phyloP scores from a whole-genome alignment of 768 basidiomycete genomes.

The Floccularia luteovirens region DNA sequence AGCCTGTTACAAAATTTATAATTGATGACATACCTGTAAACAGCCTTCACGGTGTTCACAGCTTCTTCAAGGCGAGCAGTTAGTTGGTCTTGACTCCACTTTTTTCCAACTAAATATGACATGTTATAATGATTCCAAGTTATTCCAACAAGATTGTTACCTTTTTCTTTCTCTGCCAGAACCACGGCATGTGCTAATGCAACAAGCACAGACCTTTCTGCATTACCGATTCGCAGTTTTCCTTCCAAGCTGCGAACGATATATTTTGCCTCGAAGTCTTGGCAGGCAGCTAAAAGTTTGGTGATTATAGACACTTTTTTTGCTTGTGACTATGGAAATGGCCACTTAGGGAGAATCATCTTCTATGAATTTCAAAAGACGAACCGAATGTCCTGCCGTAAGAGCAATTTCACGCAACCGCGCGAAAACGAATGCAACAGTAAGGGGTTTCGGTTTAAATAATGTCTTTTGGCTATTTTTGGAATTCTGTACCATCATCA shows the following conservation, averaged over 20 bases:
- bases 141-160: slow-evolving; percentile 21
- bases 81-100: slow-evolving; percentile 69
- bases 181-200: slow-evolving; percentile 91
- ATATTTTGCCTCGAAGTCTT: slow-evolving; percentile 91
- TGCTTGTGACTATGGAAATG: slow-evolving; percentile 69
- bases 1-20: not conserved
- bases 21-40: slow-evolving; percentile 67
- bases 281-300: slow-evolving; percentile 87
- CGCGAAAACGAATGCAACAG: slow-evolving; percentile 84
- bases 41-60: slow-evolving; percentile 71
- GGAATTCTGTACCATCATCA: slow-evolving; percentile 54
- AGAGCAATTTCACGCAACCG: slow-evolving; percentile 86
- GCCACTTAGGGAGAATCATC: slow-evolving; percentile 3
- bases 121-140: slow-evolving; percentile 3
- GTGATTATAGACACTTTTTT: slow-evolving; percentile 96
- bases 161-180: slow-evolving; percentile 65
- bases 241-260: slow-evolving; percentile 94
- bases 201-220: slow-evolving; percentile 91
- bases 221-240: slow-evolving; percentile 94
- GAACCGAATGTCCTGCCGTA: slow-evolving; percentile 74
- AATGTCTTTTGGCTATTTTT: slow-evolving; percentile 90
- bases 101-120: slow-evolving; percentile 51
- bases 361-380: slow-evolving; percentile 3
- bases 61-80: slow-evolving; percentile 69
- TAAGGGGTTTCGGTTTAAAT: slow-evolving; percentile 90